Base-by-base conservation (phyloP, 192 early-diverging fungal genomes). In the Backusella australiensis region DNA sequence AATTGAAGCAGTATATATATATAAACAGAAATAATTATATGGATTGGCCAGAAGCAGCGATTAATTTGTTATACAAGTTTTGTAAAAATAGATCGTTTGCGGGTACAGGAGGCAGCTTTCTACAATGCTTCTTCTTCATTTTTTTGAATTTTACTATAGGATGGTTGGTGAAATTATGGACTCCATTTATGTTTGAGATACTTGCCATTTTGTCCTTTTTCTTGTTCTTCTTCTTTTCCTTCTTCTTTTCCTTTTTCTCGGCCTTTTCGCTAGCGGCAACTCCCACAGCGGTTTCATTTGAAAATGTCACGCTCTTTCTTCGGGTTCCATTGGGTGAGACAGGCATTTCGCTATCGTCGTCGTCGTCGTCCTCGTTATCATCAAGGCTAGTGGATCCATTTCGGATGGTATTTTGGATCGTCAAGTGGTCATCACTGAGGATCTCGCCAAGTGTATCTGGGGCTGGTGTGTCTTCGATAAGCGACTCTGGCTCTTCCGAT, bases 111-210 rank as follows among this genome's bases (percentile, higher is more conserved):
- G 70, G 70, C 42, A 71, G 42, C 4, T 44, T 49, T 71, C 26
- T 71, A 49, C 70, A 49, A 7, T 71, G 41, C 39, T 71, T 49
- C 70, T 46, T 71, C 26, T 71, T 71, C 41, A 71, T 71, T 29
- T 71, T 71, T 49, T 49, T 71, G 39, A 71, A 71, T 19, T 71
- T 71, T 71, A 71, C 70, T 71, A 71, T 46, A 49, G 70, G 70
- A 49, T 71, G 39, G 56, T 63, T 63, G 56, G 56, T 71, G 42
- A 71, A 71, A 71, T 44, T 71, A 44, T 36, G 41, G 70, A 44
- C 41, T 17, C 44, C 44, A 71, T 44, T 71, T 21, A 29, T 46
- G 15, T 71, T 71, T 41, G 42, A 46, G 4, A 71, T 71, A 71
- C 70, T 71, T 71, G 70, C 70, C 70, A 71, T 63, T 63, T 63